Percentiles rank a stretch among this genome's conserved stretches.
phyloP scores from a whole-genome alignment of 371 early-diverging fungal genomes.

The Apophysomyces variabilis region DNA sequence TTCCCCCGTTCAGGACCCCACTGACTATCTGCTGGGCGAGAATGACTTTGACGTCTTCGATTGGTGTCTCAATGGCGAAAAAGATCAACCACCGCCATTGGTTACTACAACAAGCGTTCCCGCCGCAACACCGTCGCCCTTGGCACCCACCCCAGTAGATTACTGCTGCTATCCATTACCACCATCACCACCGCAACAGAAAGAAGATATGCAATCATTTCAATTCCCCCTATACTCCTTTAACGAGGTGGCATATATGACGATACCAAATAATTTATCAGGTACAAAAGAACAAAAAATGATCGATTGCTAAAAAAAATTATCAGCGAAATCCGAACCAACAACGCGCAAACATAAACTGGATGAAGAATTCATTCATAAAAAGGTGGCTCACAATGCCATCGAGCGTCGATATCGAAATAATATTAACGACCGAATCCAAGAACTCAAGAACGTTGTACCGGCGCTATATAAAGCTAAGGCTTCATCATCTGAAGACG shows the following conservation, averaged over 20 bases:
- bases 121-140: neutral
- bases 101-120: neutral
- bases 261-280: neutral
- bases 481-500: conserved; percentile 40
- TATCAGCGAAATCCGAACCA: neutral
- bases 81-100: conserved; percentile 4
- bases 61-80: neutral
- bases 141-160: neutral
- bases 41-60: conserved; percentile 8
- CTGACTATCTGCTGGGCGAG: conserved; percentile 2
- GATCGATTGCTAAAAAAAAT: neutral
- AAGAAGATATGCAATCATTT: conserved; percentile 4
- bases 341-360: neutral
- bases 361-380: conserved; percentile 24
- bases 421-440: conserved; percentile 90
- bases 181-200: neutral
- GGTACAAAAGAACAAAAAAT: neutral
- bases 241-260: neutral
- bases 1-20: neutral
- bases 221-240: neutral
- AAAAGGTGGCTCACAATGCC: conserved; percentile 90
- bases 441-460: conserved; percentile 78
- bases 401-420: conserved; percentile 90
- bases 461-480: conserved; percentile 74
- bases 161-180: conserved; percentile 3